A percentile compares a stretch with the other conserved stretches of the same genome.
Evolutionary conservation across 1,284 basidiomycete genomes (phyloP).

Genomic region (Tetrapyrgos nigripes): DNA sequence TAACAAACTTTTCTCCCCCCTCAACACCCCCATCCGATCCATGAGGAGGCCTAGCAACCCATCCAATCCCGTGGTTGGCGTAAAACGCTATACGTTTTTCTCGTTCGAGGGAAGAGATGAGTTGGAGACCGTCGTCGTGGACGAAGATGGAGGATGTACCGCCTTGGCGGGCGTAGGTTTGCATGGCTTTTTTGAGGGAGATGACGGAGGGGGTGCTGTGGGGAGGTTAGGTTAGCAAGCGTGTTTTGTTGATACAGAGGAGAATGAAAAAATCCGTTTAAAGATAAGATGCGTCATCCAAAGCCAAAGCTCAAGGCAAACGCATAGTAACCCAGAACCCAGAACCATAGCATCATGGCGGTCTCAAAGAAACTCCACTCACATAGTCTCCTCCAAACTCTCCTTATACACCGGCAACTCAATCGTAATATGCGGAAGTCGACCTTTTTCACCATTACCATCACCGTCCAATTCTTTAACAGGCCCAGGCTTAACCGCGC

Average conservation of each 20-base stretch:
- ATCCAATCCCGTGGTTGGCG: constrained; percentile 82
- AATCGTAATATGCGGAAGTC: constrained; percentile 76
- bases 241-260: constrained; percentile 2
- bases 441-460: too few relatives aligned
- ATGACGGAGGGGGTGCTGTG: constrained; percentile 74
- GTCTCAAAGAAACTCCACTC: constrained; percentile 32
- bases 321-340: not conserved
- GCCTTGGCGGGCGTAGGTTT: constrained; percentile 84
- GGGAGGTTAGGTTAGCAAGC: constrained; percentile 8
- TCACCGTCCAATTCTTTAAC: constrained; percentile 71
- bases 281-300: too few relatives aligned
- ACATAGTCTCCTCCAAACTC: constrained; percentile 73
- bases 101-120: constrained; percentile 65
- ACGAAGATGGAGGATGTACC: constrained; percentile 80
- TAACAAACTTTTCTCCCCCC: too few relatives aligned
- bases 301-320: not conserved
- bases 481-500: constrained; percentile 61
- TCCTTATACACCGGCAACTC: constrained; percentile 87
- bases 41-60: constrained; percentile 83
- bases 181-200: constrained; percentile 86
- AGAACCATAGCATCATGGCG: not conserved
- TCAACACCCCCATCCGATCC: constrained; percentile 64
- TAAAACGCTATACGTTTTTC: constrained; percentile 76
- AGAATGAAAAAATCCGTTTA: not conserved
- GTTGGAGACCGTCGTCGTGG: constrained; percentile 78